Evolutionary conservation across 805 yeast genomes (phyloP).

Genomic region (Wickerhamiella dianesei): DNA sequence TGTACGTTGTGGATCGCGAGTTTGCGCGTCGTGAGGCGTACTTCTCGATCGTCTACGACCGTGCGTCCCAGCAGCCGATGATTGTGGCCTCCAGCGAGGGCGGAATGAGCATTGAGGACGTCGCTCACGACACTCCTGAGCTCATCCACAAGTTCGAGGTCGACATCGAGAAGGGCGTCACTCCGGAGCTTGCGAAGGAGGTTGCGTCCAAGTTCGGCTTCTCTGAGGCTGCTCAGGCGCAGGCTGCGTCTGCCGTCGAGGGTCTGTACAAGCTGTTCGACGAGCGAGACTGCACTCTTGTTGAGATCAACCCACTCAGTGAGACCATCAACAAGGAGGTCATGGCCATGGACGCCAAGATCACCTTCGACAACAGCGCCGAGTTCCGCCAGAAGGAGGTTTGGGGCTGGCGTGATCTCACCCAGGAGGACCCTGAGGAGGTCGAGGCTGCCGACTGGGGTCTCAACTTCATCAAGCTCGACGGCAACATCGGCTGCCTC

Average conservation of each 20-base stretch:
- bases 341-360: conserved; percentile 98
- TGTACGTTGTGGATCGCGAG: conserved; percentile 88
- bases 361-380: conserved; percentile 95
- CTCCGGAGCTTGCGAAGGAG: conserved; percentile 58
- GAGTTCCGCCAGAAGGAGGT: conserved; percentile 88
- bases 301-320: conserved; percentile 94
- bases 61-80: conserved; percentile 78
- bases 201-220: conserved; percentile 75
- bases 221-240: conserved; percentile 59
- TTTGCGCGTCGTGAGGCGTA: conserved; percentile 91
- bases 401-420: conserved; percentile 88
- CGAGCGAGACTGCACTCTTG: conserved; percentile 94
- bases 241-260: conserved; percentile 78
- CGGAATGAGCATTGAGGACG: conserved; percentile 99
- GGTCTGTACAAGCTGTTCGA: conserved; percentile 77
- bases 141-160: conserved; percentile 84
- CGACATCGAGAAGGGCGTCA: conserved; percentile 64
- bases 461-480: conserved; percentile 91
- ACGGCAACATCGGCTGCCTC: conserved; percentile 96
- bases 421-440: conserved; percentile 98
- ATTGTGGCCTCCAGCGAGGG: conserved; percentile 96
- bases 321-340: conserved; percentile 85
- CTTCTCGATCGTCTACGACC: conserved; percentile 87
- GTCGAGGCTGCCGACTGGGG: conserved; percentile 81
- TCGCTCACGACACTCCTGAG: conserved; percentile 78